Evolutionary conservation across 805 yeast genomes (phyloP), one percentile per base, ranked within the genome.

Genomic region (Cyberlindnera misumaiensis): DNA sequence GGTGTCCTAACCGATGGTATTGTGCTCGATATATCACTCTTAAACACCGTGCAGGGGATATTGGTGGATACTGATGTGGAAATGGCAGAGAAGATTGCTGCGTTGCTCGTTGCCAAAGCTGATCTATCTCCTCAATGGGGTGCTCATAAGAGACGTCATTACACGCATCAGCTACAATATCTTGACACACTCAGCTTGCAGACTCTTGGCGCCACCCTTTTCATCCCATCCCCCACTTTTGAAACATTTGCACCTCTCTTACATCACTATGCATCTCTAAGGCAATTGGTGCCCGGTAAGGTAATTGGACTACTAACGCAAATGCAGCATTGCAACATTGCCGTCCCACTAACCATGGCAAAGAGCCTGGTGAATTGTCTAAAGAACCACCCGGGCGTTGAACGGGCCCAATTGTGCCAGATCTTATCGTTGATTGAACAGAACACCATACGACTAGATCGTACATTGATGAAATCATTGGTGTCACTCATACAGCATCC

Each of bases 231-330:
- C 1, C 49, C 48, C 7, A 41, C 46, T 1, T 45, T 32, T 25
- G 44, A 45, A n/a, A 49, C 49, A 1, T 41, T 49, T 36, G 30
- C 40, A 4, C 51, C 51, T 3, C 20, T 47, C 4, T 12, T 49
- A n/a, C 24, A 18, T 1, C 36, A 45, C 39, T 43, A 36, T 20
- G 34, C 41, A 9, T n/a, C 25, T 5, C 9, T 37, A 1, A 8
- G 28, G 6, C 11, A 24, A 4, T 45, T 48, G 11, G 27, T 39
- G 3, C 43, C 47, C 3, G 10, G 15, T 3, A 36, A 34, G 25
- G n/a, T 45, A 13, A 16, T 42, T 4, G 17, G 15, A 5, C 13
- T 37, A 2, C 41, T 49, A 12, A 22, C 35, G 7, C 4, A 30
- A 3, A 35, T 43, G 39, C 32, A 28, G 3, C 11, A 39, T 2